These are phyloP conservation scores for Malassezia restricta DNA, from an alignment of 1,284 basidiomycete species.

Conservation along the genomic window DNA sequence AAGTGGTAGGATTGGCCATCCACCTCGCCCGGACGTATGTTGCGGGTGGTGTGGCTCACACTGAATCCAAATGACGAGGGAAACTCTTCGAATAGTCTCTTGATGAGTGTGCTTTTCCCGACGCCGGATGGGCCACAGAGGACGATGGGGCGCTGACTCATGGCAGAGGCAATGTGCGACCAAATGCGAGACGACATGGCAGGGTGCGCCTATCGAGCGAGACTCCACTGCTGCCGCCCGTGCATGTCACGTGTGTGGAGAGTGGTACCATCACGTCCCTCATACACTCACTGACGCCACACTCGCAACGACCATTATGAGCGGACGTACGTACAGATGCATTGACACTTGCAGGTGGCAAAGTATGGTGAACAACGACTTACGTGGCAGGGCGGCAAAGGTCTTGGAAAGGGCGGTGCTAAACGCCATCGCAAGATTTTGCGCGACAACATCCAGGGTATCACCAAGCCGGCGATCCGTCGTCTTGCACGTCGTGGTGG, in stretches of 20 bases:
- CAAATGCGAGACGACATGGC: background rate
- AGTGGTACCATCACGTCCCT: background rate
- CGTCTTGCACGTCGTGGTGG: slow-evolving; percentile 82
- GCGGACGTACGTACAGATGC: slow-evolving; percentile 16
- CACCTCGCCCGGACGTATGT: slow-evolving; percentile 68
- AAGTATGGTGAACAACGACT: slow-evolving; percentile 15
- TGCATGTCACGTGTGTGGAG: background rate
- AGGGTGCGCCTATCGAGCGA: background rate
- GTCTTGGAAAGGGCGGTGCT: slow-evolving; percentile 47
- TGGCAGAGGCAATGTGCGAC: background rate
- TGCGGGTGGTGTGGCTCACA: slow-evolving; percentile 87
- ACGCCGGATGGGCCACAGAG: slow-evolving; percentile 77
- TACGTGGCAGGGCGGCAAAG: slow-evolving; percentile 43
- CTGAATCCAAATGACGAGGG: slow-evolving; percentile 78
- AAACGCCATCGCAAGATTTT: slow-evolving; percentile 47
- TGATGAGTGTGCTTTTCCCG: slow-evolving; percentile 84
- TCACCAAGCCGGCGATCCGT: slow-evolving; percentile 85
- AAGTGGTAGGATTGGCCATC: slow-evolving; percentile 60
- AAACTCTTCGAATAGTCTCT: slow-evolving; percentile 66
- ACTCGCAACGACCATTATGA: slow-evolving; percentile 5
- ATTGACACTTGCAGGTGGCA: slow-evolving; percentile 26
- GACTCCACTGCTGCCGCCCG: background rate
- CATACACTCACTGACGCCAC: background rate
- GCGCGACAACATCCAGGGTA: slow-evolving; percentile 50
- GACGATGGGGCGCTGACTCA: slow-evolving; percentile 53